Evolutionary conservation across 495 filamentous ascomycete species (phyloP), one percentile per base, ranked within the genome.

Genomic region (Massariosphaeria phaeospora): DNA sequence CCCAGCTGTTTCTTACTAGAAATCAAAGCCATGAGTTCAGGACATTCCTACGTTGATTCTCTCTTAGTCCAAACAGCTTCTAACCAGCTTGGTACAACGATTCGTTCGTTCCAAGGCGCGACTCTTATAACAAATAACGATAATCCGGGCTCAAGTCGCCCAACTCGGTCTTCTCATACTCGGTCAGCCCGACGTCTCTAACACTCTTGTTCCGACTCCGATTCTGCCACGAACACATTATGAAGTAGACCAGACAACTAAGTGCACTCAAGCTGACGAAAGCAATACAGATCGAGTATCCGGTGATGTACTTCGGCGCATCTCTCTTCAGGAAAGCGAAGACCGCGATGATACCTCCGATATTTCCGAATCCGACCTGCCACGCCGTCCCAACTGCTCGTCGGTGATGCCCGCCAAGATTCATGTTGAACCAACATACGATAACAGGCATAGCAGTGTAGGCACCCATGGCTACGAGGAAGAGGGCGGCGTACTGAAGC

Each of bases 401-500:
- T 1, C 89, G 78, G 49, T 89, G 86, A 67, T 98, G 91, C 2
- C 91, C 89, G 1, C 86, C 86, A 13, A 95, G 71, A 59, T 95
- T 96, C 81, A 95, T 95, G 56, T 84, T 85, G 70, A 89, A 96
- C 89, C 91, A 98, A 67, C 89, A 96, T 0, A 94, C 80, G 31
- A 88, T 77, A 10, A 95, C 79, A 0, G 89, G 89, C 81, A 91
- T 86, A 8, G 88, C 85, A 45, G 78, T 69, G 59, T 76, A 73
- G 1, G 66, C 62, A 9, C 71, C 71, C 61, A 68, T 68, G 12
- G 70, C 64, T 4, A 71, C 69, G 30, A 73, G 58, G 67, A 73
- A 71, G 11, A 73, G 66, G 4, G 68, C 70, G 5, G 48, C 69
- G 48, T 73, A 73, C 40, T 70, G 61, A 4, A 70, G 46, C 2